Evolutionary conservation across 768 basidiomycete species (phyloP).

Genomic region (Tricholoma flavovirens): DNA sequence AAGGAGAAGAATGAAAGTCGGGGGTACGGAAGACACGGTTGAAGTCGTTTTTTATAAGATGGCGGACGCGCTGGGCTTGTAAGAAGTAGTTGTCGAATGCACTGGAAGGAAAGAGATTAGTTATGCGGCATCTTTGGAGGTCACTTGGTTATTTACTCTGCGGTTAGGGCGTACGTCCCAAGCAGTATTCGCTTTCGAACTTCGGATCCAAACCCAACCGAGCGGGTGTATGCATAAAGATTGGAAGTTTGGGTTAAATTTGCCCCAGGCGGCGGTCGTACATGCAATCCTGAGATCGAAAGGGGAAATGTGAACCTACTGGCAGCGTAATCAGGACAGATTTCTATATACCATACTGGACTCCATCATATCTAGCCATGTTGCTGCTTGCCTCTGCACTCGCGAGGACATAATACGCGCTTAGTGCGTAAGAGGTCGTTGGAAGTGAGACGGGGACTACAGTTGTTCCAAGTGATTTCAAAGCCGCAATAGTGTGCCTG

Average conservation of each 20-base stretch:
- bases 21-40: conserved; percentile 56
- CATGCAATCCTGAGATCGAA: conserved; percentile 41
- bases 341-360: conserved; percentile 61
- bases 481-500: conserved; percentile 36
- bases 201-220: conserved; percentile 73
- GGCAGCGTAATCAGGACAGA: background rate
- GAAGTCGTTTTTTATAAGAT: conserved; percentile 69
- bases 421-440: conserved; percentile 61
- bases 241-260: conserved; percentile 45
- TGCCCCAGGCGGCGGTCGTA: conserved; percentile 33
- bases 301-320: background rate
- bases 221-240: conserved; percentile 63
- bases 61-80: conserved; percentile 81
- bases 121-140: background rate
- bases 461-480: conserved; percentile 52
- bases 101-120: conserved; percentile 31
- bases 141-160: conserved; percentile 56
- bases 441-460: conserved; percentile 74
- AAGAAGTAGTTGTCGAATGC: conserved; percentile 98
- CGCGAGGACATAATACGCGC: conserved; percentile 94
- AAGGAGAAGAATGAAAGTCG: conserved; percentile 36
- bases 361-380: conserved; percentile 83
- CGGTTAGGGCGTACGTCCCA: conserved; percentile 87
- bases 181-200: conserved; percentile 83
- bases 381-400: conserved; percentile 93